Percentiles rank a stretch among this genome's conserved stretches.
phyloP scores from a whole-genome alignment of 2,329 filamentous ascomycete species.

The Fusarium lyarnte region DNA sequence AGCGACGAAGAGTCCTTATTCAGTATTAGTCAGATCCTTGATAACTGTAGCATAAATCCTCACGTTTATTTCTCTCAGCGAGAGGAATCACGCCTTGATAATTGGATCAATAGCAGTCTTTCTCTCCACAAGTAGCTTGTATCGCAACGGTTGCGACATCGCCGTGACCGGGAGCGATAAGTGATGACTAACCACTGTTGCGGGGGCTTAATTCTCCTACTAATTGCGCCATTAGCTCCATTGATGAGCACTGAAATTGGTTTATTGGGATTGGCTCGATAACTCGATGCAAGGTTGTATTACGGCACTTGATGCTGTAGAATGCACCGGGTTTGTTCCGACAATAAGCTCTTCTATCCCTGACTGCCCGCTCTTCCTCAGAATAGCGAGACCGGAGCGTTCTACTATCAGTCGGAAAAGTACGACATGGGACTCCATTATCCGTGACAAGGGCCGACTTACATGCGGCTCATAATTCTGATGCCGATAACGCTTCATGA shows the following conservation, averaged over 20 bases:
- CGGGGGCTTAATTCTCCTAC: constrained; percentile 4
- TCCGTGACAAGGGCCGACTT: not conserved
- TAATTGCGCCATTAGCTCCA: constrained; percentile 40
- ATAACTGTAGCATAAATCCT: not conserved
- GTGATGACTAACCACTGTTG: constrained; percentile 37
- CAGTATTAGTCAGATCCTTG: constrained; percentile 16
- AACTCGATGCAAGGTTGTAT: not conserved
- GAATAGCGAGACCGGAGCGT: constrained; percentile 8
- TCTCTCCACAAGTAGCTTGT: not conserved
- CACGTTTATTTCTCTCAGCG: not conserved
- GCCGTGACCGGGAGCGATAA: constrained; percentile 31
- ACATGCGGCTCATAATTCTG: not conserved
- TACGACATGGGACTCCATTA: not conserved
- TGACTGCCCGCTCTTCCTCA: not conserved
- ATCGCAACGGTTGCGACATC: constrained; percentile 37
- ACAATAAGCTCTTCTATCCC: constrained; percentile 6
- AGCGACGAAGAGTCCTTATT: not conserved
- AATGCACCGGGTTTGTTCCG: constrained; percentile 2
- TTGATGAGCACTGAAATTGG: constrained; percentile 35
- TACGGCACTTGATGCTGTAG: not conserved
- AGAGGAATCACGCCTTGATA: constrained; percentile 4
- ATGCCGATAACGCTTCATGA: not conserved
- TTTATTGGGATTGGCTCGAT: constrained; percentile 34
- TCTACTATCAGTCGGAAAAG: not conserved
- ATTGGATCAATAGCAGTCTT: not conserved